Evolutionary conservation across 495 filamentous ascomycete genomes (phyloP), one percentile per base, ranked within the genome.

Genomic region (Penicillium paradoxum): DNA sequence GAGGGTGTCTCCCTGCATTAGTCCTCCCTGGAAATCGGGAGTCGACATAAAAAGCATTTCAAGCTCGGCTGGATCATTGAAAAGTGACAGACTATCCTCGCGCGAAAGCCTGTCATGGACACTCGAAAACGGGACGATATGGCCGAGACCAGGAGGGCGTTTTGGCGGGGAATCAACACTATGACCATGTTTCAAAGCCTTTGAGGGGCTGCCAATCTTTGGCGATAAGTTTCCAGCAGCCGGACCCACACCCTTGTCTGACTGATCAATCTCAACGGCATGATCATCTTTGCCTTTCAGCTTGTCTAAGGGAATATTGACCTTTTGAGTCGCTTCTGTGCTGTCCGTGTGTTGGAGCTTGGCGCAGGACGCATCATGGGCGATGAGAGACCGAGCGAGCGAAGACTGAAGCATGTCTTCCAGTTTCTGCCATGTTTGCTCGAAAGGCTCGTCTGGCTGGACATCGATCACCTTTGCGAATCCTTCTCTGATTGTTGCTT

Each of bases 41-140:
- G 49, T 51, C 14, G 66, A 65, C 43, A 65, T 62, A 13, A 63
- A 57, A 14, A 73, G 52, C 62, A 71, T 68, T 9, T 63, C 60
- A 44, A 75, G 55, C 32, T 71, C 68, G 41, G 51, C 55, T 3
- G 57, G 30, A 18, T 68, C 65, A 18, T 64, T 55, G 15, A 58
- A 64, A 4, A 53, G 47, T 9, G 53, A 55, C 11, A 44, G 34
- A 24, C 45, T 55, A 37, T 42, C 32, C 1, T 43, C 29, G 14
- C 51, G 54, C 3, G 56, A 60, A 24, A 60, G 34, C 17, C 54
- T 49, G 33, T 56, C 48, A 15, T 52, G 49, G 22, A 71, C 30
- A 33, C 51, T 63, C 14, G 60, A 59, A 36, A 71, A 71, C 14
- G 67, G 63, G 1, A 68, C 59, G 24, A 71, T 71, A 19, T 46